A percentile compares a stretch with the other conserved stretches of the same genome.
phyloP scores from a whole-genome alignment of 257 asterid species.

The Nicotiana otophora region DNA sequence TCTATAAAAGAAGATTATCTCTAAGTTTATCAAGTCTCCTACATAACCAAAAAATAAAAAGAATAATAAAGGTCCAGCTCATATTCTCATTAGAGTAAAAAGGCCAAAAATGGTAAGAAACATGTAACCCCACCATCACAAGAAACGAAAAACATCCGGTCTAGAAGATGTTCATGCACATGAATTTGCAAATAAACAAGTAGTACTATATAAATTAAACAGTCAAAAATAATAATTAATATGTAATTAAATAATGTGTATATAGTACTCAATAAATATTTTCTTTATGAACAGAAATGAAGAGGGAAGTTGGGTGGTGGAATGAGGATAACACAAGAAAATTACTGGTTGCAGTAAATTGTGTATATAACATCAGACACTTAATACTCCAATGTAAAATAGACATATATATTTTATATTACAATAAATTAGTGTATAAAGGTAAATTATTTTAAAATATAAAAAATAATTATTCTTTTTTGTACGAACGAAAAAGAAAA shows the following conservation, averaged over 20 bases:
- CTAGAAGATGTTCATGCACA: conserved; percentile 10
- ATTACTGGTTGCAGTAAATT: not conserved
- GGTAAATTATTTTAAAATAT: too few species aligned
- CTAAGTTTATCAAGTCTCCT: conserved; percentile 23
- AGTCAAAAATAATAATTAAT: not conserved
- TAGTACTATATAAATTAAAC: not conserved
- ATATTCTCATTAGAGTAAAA: conserved; percentile 19
- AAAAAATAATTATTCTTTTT: too few species aligned
- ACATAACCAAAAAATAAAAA: not conserved
- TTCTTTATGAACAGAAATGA: not conserved
- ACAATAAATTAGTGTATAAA: too few species aligned
- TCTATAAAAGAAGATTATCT: not conserved
- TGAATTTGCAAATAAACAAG: not conserved
- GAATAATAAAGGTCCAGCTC: conserved; percentile 32
- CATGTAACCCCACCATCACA: conserved; percentile 35
- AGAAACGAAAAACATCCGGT: conserved; percentile 27
- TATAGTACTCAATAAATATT: not conserved
- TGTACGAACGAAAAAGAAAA: fast-evolving
- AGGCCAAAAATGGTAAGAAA: conserved; percentile 33
- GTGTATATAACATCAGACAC: not conserved
- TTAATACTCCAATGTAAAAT: too few species aligned
- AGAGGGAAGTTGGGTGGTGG: not conserved
- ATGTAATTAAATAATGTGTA: not conserved
- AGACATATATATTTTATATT: too few species aligned
- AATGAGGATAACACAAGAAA: not conserved